Conservation (phyloP, 2,329 filamentous ascomycete species). For the Ceratocystis colombiana region DNA sequence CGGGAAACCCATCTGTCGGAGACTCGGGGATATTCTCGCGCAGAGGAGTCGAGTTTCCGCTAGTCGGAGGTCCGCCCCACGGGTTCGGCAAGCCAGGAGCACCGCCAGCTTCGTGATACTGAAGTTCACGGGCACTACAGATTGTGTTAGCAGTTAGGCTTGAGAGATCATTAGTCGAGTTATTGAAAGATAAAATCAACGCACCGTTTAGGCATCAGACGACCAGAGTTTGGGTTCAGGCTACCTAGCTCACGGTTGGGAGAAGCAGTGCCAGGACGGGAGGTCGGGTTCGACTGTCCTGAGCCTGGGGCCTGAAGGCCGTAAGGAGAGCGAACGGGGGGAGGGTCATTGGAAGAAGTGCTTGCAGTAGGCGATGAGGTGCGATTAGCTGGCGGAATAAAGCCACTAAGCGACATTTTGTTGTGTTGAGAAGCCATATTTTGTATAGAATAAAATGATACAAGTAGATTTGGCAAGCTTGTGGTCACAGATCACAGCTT, state of each 20-base stretch:
- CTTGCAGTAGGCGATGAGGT: conserved; percentile 71
- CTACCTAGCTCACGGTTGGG: conserved; percentile 75
- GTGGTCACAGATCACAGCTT: conserved; percentile 20
- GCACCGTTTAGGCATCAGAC: conserved; percentile 89
- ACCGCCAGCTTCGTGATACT: conserved; percentile 82
- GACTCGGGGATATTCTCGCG: conserved; percentile 97
- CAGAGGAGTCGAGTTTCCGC: conserved; percentile 88
- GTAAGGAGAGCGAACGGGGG: conserved; percentile 62
- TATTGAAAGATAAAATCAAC: conserved; percentile 31
- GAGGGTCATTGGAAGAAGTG: conserved; percentile 69
- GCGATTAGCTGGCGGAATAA: conserved; percentile 57
- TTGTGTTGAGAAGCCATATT: conserved; percentile 22
- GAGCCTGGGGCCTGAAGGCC: conserved; percentile 52
- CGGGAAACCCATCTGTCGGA: conserved; percentile 88
- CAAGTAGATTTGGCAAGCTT: conserved; percentile 17
- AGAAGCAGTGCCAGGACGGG: conserved; percentile 83
- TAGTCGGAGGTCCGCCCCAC: conserved; percentile 94
- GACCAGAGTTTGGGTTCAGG: conserved; percentile 43
- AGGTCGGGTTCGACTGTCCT: conserved; percentile 48
- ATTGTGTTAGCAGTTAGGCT: not conserved
- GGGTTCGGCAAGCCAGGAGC: conserved; percentile 53
- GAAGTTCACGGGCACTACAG: conserved; percentile 79
- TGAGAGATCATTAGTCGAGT: too few species aligned
- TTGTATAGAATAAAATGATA: conserved; percentile 2
- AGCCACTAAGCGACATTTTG: conserved; percentile 64